Conservation (phyloP, 176 grass and related monocot species). For the Zea mays region DNA sequence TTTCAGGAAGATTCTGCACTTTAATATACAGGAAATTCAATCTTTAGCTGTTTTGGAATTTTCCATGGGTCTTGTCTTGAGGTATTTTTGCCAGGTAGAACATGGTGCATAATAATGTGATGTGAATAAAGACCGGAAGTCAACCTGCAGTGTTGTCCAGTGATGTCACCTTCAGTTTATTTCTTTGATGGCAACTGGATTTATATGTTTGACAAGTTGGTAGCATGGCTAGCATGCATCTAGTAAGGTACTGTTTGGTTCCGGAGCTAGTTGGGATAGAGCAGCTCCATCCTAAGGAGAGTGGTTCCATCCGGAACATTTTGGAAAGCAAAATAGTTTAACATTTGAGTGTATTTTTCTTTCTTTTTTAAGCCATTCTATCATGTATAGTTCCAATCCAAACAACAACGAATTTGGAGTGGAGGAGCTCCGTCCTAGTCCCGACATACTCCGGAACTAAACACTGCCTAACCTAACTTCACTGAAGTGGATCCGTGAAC, state of each 20-base stretch:
- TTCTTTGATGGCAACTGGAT: constrained; percentile 19
- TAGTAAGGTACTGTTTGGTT: background rate
- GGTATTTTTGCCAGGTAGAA: constrained; percentile 10
- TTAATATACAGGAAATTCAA: background rate
- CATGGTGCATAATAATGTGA: background rate
- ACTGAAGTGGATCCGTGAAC: constrained; percentile 17
- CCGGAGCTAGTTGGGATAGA: too few relatives aligned
- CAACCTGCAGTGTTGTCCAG: background rate
- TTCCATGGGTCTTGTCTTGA: background rate
- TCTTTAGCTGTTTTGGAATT: constrained; percentile 14
- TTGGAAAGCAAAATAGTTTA: too few relatives aligned
- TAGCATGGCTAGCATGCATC: background rate
- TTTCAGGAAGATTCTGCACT: background rate
- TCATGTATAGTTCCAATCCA: too few relatives aligned
- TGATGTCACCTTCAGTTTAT: constrained; percentile 19
- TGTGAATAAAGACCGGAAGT: background rate
- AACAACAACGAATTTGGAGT: too few relatives aligned
- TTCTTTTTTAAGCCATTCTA: too few relatives aligned
- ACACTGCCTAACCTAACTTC: background rate
- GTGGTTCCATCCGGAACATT: too few relatives aligned
- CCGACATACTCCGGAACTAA: too few relatives aligned
- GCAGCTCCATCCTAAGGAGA: too few relatives aligned
- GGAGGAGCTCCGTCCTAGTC: too few relatives aligned
- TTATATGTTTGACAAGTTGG: constrained; percentile 26
- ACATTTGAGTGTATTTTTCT: too few relatives aligned